Base-by-base conservation (phyloP, 1,139 yeast genomes). In the Citeromyces siamensis region DNA sequence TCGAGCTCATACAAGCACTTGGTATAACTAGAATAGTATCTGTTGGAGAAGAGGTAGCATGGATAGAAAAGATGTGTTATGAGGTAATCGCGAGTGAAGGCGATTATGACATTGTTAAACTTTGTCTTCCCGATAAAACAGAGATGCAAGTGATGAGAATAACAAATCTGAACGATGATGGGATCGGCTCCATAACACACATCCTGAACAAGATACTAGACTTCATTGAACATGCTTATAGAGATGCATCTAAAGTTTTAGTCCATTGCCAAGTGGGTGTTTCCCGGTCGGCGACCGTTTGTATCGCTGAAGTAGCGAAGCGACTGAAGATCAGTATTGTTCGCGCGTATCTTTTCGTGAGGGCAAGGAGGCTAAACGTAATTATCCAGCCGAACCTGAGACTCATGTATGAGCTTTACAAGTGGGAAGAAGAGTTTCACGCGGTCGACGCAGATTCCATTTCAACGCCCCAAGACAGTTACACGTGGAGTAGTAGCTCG, bases 261-360 rank as follows among this genome's bases (percentile, higher is more conserved):
- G 85, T 84, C 13, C 95, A 86, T 53, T 86, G 96, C 52, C 77
- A 85, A 50, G 94, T 83, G 39, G 96, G 96, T 1, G 96, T 86
- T 4, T 83, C 94, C 0, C 63, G 96, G 39, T 80, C 93, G 17
- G 96, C 95, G 0, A 77, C 94, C 0, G 81, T 88, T 31, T 81
- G 94, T 46, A 83, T 86, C 44, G 95, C 96, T 3, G 88, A 83
- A 50, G 79, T 84, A 40, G 85, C 86, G 94, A 78, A 75, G 45
- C 60, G 83, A 37, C 60, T 75, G 41, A 62, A 71, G 20, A 64
- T 83, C 41, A 75, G 76, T 34, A 58, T 86, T 32, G 68, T 86
- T 12, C 66, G 80, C 36, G 88, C 94, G 3, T 86, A 85, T 51
- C 59, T 85, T 49, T 79, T 66, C 56, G 94, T 85, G 19, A 62